Conservation (phyloP, 2,329 filamentous ascomycete genomes). For the Sporothrix brasiliensis region DNA sequence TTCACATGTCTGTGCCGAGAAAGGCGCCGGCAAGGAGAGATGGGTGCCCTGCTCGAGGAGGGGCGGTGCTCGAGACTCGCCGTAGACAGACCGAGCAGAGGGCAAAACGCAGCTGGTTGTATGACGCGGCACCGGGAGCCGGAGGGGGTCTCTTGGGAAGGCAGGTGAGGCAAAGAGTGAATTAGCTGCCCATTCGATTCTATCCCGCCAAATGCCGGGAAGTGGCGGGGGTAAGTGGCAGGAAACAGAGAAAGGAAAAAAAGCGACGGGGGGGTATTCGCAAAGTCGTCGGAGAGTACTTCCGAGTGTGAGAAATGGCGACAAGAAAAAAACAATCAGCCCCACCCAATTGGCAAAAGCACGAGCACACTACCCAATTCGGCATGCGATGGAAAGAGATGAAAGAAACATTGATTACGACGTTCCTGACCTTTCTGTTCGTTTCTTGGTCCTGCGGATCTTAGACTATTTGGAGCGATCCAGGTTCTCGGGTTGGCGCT, state of each 20-base stretch:
- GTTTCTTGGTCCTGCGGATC: conserved; percentile 28
- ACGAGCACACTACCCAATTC: conserved; percentile 24
- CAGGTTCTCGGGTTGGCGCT: conserved; percentile 35
- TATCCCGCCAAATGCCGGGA: conserved; percentile 15
- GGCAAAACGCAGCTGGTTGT: neutral
- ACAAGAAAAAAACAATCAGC: neutral
- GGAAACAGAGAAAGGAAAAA: neutral
- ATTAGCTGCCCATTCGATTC: no score
- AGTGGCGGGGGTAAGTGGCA: conserved; percentile 4
- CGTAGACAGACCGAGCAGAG: conserved; percentile 25
- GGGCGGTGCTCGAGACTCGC: conserved; percentile 9
- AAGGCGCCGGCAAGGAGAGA: neutral
- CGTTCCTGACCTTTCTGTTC: no score
- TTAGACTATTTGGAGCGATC: conserved; percentile 33
- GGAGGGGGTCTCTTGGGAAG: no score
- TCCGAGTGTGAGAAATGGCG: conserved; percentile 11
- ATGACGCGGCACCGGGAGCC: conserved; percentile 6
- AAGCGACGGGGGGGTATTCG: neutral
- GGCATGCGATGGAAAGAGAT: neutral
- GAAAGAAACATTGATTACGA: neutral
- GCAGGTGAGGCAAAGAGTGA: neutral
- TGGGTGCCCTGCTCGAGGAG: conserved; percentile 6
- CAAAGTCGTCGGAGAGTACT: conserved; percentile 2
- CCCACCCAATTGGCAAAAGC: conserved; percentile 7
- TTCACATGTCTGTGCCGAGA: neutral